Evolutionary conservation across 1,284 basidiomycete species (phyloP).

Genomic region (Ceratobasidium theobromae): DNA sequence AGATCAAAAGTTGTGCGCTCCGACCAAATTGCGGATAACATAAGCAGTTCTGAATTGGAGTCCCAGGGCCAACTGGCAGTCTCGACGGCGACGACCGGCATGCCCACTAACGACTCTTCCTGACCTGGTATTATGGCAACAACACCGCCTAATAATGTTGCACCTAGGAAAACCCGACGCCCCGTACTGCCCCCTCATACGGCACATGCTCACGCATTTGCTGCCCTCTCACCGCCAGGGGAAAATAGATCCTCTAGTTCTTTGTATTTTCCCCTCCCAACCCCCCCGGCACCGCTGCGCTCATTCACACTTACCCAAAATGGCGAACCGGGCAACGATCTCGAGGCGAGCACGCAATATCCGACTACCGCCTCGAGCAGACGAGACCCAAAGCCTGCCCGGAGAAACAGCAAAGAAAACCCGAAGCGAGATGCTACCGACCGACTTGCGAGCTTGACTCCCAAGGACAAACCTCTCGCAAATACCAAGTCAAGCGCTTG

Average conservation of each 20-base stretch:
- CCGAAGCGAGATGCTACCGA: too few species aligned
- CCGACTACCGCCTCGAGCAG: too few species aligned
- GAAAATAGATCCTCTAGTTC: not conserved
- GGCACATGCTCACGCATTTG: constrained; percentile 26
- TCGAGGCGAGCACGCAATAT: not conserved
- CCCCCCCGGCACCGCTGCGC: constrained; percentile 19
- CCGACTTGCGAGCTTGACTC: too few species aligned
- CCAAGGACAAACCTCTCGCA: not conserved
- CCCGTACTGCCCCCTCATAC: constrained; percentile 11
- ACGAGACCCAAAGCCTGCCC: too few species aligned
- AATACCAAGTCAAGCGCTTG: not conserved
- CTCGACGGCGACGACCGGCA: too few species aligned
- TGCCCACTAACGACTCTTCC: not conserved
- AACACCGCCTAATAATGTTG: not conserved
- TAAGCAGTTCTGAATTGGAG: too few species aligned
- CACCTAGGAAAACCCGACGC: constrained; percentile 6
- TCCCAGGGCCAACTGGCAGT: too few species aligned
- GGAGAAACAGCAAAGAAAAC: too few species aligned
- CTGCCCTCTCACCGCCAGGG: constrained; percentile 5
- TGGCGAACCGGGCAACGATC: not conserved
- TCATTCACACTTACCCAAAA: constrained; percentile 1
- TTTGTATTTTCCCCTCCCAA: constrained; percentile 12
- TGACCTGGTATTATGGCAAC: not conserved
- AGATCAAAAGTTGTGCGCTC: too few species aligned
- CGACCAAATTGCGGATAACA: too few species aligned